Evolutionary conservation across 2,329 filamentous ascomycete genomes (phyloP).

Genomic region (Colletotrichum paranaense): DNA sequence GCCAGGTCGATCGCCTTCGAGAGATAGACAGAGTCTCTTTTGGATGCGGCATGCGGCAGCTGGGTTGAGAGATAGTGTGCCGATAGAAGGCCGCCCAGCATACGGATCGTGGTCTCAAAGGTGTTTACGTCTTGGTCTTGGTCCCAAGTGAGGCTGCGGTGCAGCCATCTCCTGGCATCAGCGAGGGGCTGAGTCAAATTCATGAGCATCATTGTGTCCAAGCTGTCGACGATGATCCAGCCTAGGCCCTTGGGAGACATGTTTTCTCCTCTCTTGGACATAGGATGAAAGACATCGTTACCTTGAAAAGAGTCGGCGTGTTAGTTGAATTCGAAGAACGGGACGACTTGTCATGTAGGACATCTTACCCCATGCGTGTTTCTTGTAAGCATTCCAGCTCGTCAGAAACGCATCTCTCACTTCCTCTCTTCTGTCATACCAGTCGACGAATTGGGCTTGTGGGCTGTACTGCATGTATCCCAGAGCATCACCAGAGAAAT

Average conservation of each 20-base stretch:
- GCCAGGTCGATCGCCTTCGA: conserved; percentile 95
- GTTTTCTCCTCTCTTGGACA: conserved; percentile 70
- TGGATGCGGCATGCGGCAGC: conserved; percentile 67
- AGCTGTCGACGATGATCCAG: conserved; percentile 82
- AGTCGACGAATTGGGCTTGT: conserved; percentile 65
- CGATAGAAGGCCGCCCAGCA: conserved; percentile 79
- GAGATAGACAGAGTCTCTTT: conserved; percentile 84
- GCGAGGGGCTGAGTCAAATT: conserved; percentile 76
- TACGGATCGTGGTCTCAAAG: conserved; percentile 82
- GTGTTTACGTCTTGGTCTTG: conserved; percentile 81
- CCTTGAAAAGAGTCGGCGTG: conserved; percentile 44
- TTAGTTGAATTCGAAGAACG: not conserved
- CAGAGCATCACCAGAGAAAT: not conserved
- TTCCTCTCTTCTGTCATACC: conserved; percentile 79
- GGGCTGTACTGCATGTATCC: not conserved
- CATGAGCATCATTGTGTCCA: conserved; percentile 85
- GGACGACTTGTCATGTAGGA: not conserved
- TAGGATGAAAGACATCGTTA: conserved; percentile 75
- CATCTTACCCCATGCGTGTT: conserved; percentile 90
- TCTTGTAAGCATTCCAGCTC: conserved; percentile 92
- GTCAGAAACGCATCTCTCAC: conserved; percentile 90
- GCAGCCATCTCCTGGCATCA: conserved; percentile 77
- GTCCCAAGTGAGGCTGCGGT: conserved; percentile 73
- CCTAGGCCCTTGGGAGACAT: conserved; percentile 79
- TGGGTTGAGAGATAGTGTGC: conserved; percentile 78